A percentile compares a stretch with the other conserved stretches of the same genome.
These are phyloP conservation scores for Themeda triandra DNA, from an alignment of 176 grass and related monocot genomes.

Conservation along the genomic window DNA sequence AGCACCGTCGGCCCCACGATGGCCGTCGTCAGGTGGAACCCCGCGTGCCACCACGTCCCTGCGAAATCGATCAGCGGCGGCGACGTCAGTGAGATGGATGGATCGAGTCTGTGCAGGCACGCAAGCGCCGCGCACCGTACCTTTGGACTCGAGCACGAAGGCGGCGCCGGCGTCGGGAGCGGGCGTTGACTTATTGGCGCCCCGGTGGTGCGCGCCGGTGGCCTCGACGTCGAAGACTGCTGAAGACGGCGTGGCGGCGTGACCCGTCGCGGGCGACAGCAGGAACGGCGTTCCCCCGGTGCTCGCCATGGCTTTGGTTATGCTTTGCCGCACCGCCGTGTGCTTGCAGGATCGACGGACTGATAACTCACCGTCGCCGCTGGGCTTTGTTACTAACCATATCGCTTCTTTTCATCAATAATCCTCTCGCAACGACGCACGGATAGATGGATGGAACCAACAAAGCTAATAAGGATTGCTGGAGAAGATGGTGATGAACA, in stretches of 20 bases:
- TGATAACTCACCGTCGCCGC: background rate
- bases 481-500: background rate
- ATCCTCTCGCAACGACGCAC: too few species aligned
- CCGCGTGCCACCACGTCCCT: slow-evolving; percentile 94
- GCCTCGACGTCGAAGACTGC: background rate
- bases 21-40: slow-evolving; percentile 94
- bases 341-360: background rate
- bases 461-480: too few species aligned
- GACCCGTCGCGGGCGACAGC: slow-evolving; percentile 12
- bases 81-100: background rate
- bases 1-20: slow-evolving; percentile 86
- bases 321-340: too few species aligned
- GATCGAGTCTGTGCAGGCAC: background rate
- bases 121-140: background rate
- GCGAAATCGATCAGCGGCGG: background rate
- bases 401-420: too few species aligned
- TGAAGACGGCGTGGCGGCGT: background rate
- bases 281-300: slow-evolving; percentile 36
- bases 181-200: background rate
- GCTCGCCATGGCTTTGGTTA: background rate
- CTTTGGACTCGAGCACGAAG: slow-evolving; percentile 95
- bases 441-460: too few species aligned
- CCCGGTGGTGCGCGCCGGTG: background rate
- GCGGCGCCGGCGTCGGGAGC: slow-evolving; percentile 58
- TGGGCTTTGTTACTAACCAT: too few species aligned